Evolutionary conservation across 2,329 filamentous ascomycete genomes (phyloP).

Genomic region (Mycosphaerella sp.): DNA sequence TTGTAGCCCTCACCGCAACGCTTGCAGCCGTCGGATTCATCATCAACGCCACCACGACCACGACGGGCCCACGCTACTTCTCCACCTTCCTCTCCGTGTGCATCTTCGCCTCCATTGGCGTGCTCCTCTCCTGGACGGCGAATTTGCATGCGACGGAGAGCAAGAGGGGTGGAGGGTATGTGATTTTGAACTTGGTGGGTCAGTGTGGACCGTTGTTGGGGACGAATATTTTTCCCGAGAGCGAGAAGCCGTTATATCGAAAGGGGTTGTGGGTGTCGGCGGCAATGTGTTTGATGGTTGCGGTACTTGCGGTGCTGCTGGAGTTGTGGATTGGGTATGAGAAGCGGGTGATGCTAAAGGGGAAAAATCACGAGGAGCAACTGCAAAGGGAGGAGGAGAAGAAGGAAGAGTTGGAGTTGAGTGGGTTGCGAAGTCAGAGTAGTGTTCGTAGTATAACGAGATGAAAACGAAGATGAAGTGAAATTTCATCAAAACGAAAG

Average conservation of each 20-base stretch:
- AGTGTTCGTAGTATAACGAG: too few relatives aligned
- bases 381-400: constrained; percentile 27
- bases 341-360: constrained; percentile 52
- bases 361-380: too few relatives aligned
- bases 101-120: constrained; percentile 35
- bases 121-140: constrained; percentile 35
- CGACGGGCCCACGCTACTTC: constrained; percentile 34
- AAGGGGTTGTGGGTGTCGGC: constrained; percentile 57
- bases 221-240: constrained; percentile 52
- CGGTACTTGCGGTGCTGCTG: constrained; percentile 47
- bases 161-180: constrained; percentile 34
- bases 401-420: constrained; percentile 23
- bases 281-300: constrained; percentile 56
- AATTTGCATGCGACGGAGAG: constrained; percentile 37
- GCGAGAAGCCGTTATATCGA: constrained; percentile 42
- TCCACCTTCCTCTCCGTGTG: constrained; percentile 37
- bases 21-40: constrained; percentile 39
- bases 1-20: constrained; percentile 33
- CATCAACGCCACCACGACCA: constrained; percentile 35
- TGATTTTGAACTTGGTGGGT: constrained; percentile 37
- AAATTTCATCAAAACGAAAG: too few relatives aligned
- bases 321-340: constrained; percentile 52
- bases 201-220: constrained; percentile 65
- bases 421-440: constrained; percentile 9
- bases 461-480: too few relatives aligned